Evolutionary conservation across 225 moss, liverwort and hornwort genomes (phyloP), one percentile per base, ranked within the genome.

Genomic region (Rhytidiadelphus loreus): DNA sequence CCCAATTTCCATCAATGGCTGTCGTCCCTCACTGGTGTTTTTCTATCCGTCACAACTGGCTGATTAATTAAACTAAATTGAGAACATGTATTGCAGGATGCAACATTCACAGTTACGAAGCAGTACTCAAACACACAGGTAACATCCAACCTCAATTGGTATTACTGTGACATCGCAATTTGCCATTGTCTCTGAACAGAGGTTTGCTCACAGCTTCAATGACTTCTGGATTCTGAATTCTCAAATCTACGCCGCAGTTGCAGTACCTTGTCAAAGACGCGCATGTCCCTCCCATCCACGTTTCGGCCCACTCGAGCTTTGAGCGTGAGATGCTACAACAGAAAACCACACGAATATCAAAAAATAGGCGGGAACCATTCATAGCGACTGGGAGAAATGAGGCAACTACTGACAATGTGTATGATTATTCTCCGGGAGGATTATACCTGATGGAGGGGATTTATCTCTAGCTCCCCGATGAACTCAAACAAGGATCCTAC

Each of bases 231-330:
- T 84, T 91, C 90, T 28, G 13, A 52, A 52, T 87, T 86, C 89
- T 96, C 93, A 77, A 95, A 97, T 85, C 91, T 90, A 75, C 95
- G 94, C 84, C 97, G 94, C 69, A 95, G 83, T 83, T 95, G 90
- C 83, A 97, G 57, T 63, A 94, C 94, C 87, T 92, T 93, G 82
- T 94, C 92, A 59, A 95, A 97, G 35, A 96, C 88, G 59, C 90
- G 92, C 72, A 94, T 60, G 89, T 97, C 96, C 90, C 95, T 84
- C 43, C 96, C 98, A 77, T 97, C 96, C 88, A 95, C 92, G 86
- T 93, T 96, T 52, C 96, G 93, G n/a, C 94, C 96, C 84, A 95
- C 95, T 80, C 95, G 92, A 8, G 95, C 95, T 86, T 94, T 95
- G 87, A 97, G 89, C 86, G 91, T 92, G 77, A 94, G 81, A 90